phyloP scores from a whole-genome alignment of 192 early-diverging fungal genomes.

The Anaeromyces robustus region DNA sequence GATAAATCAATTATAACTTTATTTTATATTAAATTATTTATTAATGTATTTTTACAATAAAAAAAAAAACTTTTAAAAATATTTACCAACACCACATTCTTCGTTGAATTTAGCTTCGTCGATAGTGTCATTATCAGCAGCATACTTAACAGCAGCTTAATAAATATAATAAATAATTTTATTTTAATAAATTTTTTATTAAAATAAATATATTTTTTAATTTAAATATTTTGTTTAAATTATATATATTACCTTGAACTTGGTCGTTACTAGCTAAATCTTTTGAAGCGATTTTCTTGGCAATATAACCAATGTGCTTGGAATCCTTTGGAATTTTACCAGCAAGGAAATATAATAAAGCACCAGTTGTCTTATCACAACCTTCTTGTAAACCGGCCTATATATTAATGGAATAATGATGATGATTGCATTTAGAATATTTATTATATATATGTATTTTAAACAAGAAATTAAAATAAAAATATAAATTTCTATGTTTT shows the following conservation, averaged over 20 bases:
- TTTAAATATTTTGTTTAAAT: too few relatives aligned
- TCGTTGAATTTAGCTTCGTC: conserved; percentile 60
- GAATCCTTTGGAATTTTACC: conserved; percentile 69
- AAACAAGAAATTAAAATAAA: too few relatives aligned
- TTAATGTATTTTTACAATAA: too few relatives aligned
- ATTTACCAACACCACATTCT: conserved; percentile 82
- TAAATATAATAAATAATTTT: neutral
- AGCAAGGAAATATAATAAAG: conserved; percentile 73
- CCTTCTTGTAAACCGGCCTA: conserved; percentile 4
- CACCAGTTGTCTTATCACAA: conserved; percentile 42
- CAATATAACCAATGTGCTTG: conserved; percentile 63
- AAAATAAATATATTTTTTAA: too few relatives aligned
- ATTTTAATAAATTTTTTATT: neutral
- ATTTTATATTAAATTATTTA: neutral
- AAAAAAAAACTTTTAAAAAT: neutral
- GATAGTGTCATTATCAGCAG: conserved; percentile 21
- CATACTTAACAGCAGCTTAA: conserved; percentile 79
- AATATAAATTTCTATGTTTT: too few relatives aligned
- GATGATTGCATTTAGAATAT: too few relatives aligned
- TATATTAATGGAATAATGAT: too few relatives aligned
- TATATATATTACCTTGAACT: conserved; percentile 44
- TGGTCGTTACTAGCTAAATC: conserved; percentile 65
- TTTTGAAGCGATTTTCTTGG: conserved; percentile 52
- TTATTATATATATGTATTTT: too few relatives aligned
- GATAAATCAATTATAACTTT: too few relatives aligned